Percentiles rank a stretch among this genome's conserved stretches.
These are phyloP conservation scores for Cladophialophora yegresii DNA, from an alignment of 2,329 filamentous ascomycete species.

Conservation along the genomic window DNA sequence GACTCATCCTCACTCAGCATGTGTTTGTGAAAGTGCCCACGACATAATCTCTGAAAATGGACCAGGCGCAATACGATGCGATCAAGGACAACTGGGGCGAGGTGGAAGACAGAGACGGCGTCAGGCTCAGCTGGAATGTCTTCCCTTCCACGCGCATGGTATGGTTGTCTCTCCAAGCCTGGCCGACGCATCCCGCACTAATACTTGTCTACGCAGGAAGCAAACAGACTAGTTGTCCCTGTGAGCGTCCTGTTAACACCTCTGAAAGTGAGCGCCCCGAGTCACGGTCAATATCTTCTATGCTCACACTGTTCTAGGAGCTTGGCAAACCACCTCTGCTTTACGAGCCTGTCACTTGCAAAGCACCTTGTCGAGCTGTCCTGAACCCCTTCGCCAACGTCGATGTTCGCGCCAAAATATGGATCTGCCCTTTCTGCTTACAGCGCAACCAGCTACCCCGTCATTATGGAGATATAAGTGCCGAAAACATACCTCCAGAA, in stretches of 20 bases:
- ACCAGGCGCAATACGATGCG: constrained; percentile 68
- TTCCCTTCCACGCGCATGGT: constrained; percentile 98
- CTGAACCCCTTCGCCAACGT: constrained; percentile 91
- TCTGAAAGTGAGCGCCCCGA: constrained; percentile 63
- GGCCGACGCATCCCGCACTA: constrained; percentile 27
- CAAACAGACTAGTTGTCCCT: constrained; percentile 88
- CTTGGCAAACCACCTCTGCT: constrained; percentile 88
- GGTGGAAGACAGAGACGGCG: constrained; percentile 92
- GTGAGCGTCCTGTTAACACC: constrained; percentile 96
- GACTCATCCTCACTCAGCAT: constrained; percentile 21
- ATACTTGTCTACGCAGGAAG: constrained; percentile 65
- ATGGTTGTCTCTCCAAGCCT: background rate
- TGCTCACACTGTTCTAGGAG: constrained; percentile 95
- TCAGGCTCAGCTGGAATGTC: constrained; percentile 97
- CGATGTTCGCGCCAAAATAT: constrained; percentile 65
- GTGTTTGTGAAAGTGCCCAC: constrained; percentile 27
- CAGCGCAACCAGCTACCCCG: constrained; percentile 66
- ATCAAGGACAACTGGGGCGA: constrained; percentile 96
- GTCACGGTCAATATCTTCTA: background rate
- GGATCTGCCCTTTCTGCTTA: constrained; percentile 70
- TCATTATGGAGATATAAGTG: constrained; percentile 70
- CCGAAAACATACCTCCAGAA: constrained; percentile 66
- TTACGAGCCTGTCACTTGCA: constrained; percentile 97
- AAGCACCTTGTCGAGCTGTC: constrained; percentile 90
- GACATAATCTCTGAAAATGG: constrained; percentile 60